Evolutionary conservation across 352 stramenopile genomes (phyloP).

Genomic region (Aphanomyces astaci): DNA sequence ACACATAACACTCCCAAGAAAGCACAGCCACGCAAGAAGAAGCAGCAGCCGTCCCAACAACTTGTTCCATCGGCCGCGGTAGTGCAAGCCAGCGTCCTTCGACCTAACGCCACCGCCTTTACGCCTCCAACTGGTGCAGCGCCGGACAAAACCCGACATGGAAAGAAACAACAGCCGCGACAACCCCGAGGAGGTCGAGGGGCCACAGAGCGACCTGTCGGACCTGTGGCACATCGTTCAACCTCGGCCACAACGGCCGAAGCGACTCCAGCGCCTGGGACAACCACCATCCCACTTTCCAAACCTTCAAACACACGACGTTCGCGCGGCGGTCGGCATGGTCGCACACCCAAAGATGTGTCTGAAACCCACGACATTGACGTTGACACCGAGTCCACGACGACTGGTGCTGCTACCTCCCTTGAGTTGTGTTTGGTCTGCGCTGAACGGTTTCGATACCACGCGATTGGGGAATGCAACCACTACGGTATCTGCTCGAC

Average conservation of each 20-base stretch:
- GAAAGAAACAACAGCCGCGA: background rate
- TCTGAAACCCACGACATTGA: background rate
- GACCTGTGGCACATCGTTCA: background rate
- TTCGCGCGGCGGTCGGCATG: background rate
- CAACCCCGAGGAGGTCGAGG: background rate
- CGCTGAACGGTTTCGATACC: constrained; percentile 56
- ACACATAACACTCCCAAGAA: background rate
- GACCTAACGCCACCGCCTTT: background rate
- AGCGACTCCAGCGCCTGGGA: too few relatives aligned
- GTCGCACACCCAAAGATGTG: background rate
- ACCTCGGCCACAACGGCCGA: background rate
- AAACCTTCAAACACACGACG: background rate
- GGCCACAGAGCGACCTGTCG: background rate
- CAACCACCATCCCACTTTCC: background rate
- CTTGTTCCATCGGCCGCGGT: background rate
- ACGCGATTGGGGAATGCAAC: constrained; percentile 68
- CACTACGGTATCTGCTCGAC: constrained; percentile 75
- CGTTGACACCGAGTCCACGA: constrained; percentile 29
- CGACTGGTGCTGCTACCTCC: too few relatives aligned
- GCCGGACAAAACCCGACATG: background rate
- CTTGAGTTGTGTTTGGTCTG: constrained; percentile 54
- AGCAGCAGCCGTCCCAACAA: background rate
- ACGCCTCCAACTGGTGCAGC: background rate
- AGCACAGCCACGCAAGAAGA: background rate
- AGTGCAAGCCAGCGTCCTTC: background rate